These are phyloP conservation scores for Trichosporon asahii DNA, from an alignment of 1,284 basidiomycete genomes.

Conservation along the genomic window DNA sequence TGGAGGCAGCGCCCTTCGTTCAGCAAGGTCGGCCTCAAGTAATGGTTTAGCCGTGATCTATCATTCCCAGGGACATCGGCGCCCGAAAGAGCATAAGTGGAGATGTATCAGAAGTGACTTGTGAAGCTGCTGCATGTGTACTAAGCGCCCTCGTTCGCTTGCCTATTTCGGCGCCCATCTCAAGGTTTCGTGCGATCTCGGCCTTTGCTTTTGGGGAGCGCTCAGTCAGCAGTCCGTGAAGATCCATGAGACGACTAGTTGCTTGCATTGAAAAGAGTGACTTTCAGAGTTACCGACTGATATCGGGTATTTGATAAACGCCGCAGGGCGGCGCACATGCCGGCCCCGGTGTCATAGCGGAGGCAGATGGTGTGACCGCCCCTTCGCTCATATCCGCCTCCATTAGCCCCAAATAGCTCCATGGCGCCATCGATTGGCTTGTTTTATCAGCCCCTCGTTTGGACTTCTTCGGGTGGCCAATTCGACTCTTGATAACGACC, in stretches of 20 bases:
- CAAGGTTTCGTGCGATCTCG: neutral
- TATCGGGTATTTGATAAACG: slow-evolving; percentile 3
- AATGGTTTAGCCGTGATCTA: slow-evolving; percentile 4
- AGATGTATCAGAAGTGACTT: neutral
- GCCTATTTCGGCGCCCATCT: no score
- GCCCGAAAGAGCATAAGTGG: neutral
- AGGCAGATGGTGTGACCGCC: neutral
- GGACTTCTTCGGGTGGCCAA: neutral
- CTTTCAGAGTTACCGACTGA: neutral
- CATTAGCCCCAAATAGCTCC: neutral
- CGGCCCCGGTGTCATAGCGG: neutral
- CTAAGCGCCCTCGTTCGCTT: no score
- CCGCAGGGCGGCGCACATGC: neutral
- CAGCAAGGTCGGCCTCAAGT: slow-evolving; percentile 40
- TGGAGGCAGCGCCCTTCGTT: slow-evolving; percentile 41
- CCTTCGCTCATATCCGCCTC: neutral
- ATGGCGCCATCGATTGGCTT: neutral
- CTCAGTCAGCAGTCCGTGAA: neutral
- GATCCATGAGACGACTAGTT: neutral
- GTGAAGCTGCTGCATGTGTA: neutral
- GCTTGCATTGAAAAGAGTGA: neutral
- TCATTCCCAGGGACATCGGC: neutral
- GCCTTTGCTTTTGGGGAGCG: neutral
- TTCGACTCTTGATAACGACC: neutral
- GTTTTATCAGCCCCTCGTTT: neutral